Evolutionary conservation across 768 basidiomycete genomes (phyloP), one percentile per base, ranked within the genome.

Genomic region (Tephrocybe sp.): DNA sequence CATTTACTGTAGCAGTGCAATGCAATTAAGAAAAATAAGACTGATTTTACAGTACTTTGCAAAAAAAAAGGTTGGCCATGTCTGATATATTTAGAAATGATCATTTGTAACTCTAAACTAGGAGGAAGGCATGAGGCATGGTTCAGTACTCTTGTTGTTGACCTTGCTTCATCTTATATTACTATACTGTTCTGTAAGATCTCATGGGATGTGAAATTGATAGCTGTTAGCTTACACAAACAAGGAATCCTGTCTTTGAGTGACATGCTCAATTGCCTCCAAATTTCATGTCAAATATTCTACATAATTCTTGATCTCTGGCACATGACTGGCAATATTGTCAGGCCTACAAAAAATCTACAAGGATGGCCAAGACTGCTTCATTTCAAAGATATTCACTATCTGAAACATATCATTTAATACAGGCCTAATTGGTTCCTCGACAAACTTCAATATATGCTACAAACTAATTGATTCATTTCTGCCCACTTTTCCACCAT

Each of bases 341-440:
- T 24, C 8, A 38, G n/a, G 12, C 28, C 5, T 12, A 30, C 28
- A 30, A 30, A 46, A 23, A 33, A 23, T 23, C 30, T 36, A 17
- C 5, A 23, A 47, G 24, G 45, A 17, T 24, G 45, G 37, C 45
- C 12, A 15, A 21, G 33, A 14, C 15, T 26, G n/a, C 32, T 44
- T 15, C 42, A 44, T n/a, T 30, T 28, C 25, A 15, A 38, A 12
- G 47, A 48, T 12, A 47, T 37, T 28, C 10, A 47, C 23, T 28
- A 47, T n/a, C 46, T 39, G 33, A 39, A 48, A 20, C 3, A 12
- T 2, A 39, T 39, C 23, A 48, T 39, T 4, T 25, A 28, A n/a
- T 30, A 45, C 20, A 17, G 23, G 38, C 36, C 25, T 14, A 25
- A 48, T n/a, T 42, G 40, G 46, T 47, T 47, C 34, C 46, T 47